Percentiles rank a stretch among this genome's conserved stretches.
These are phyloP conservation scores for Globisporangium paddicum DNA, from an alignment of 352 stramenopile genomes.

Conservation along the genomic window DNA sequence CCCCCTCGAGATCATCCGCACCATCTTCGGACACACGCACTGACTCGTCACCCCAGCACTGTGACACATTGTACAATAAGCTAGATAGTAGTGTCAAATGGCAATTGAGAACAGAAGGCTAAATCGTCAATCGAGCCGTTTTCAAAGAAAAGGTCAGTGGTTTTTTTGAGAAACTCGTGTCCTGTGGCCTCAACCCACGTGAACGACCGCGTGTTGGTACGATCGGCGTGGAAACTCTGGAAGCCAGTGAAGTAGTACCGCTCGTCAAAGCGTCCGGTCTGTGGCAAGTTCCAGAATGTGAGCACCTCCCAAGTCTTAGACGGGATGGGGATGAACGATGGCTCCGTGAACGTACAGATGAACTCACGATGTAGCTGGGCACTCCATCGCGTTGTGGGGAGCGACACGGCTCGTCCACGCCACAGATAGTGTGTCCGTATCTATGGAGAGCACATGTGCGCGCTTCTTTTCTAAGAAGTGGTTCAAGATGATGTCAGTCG, in stretches of 20 bases:
- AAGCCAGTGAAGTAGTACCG: neutral
- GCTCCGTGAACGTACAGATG: neutral
- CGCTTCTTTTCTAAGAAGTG: neutral
- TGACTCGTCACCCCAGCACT: too few relatives aligned
- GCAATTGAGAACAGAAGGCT: too few relatives aligned
- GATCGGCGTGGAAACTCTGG: neutral
- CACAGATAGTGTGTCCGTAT: neutral
- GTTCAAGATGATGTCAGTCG: neutral
- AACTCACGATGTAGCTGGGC: neutral
- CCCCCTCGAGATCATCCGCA: too few relatives aligned
- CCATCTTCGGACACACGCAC: too few relatives aligned
- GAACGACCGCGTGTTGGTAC: neutral
- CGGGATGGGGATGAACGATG: neutral
- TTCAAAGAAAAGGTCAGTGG: too few relatives aligned
- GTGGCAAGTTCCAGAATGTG: neutral
- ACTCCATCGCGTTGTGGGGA: neutral
- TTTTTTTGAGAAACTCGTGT: neutral
- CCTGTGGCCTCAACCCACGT: conserved; percentile 3
- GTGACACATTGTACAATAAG: too few relatives aligned
- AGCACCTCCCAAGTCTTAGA: neutral
- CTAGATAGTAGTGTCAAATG: too few relatives aligned
- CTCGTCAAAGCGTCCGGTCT: neutral
- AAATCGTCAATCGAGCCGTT: too few relatives aligned
- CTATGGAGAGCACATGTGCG: neutral
- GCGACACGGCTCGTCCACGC: neutral